These are phyloP conservation scores for Datura wrightii DNA, from an alignment of 257 asterid species.

Conservation along the genomic window DNA sequence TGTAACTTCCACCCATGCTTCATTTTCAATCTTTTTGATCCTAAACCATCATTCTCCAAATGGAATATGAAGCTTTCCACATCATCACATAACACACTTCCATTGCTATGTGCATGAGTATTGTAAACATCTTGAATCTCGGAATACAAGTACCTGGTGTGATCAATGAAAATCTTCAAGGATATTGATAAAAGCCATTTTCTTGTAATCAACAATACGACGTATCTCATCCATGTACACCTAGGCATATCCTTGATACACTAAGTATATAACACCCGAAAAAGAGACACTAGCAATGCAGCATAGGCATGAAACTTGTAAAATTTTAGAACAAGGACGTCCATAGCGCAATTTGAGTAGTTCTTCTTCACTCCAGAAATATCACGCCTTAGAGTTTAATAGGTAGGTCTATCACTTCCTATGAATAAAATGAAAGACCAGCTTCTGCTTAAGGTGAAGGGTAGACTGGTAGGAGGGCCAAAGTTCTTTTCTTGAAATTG, in stretches of 20 bases:
- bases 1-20: constrained; percentile 71
- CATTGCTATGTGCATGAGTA: constrained; percentile 39
- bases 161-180: constrained; percentile 37
- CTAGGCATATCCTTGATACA: constrained; percentile 8
- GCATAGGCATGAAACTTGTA: background rate
- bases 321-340: background rate
- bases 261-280: background rate
- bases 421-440: constrained; percentile 5
- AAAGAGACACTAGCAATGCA: background rate
- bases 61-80: constrained; percentile 43
- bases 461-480: background rate
- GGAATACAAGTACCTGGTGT: constrained; percentile 68
- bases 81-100: constrained; percentile 40
- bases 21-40: constrained; percentile 53
- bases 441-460: constrained; percentile 22
- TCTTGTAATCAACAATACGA: background rate
- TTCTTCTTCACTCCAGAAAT: background rate
- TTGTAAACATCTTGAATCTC: constrained; percentile 53
- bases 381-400: background rate
- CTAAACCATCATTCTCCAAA: constrained; percentile 47
- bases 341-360: background rate
- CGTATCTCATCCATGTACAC: background rate
- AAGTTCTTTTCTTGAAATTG: background rate
- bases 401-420: constrained; percentile 22
- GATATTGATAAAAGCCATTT: background rate